Conservation (phyloP, 257 asterid genomes). For the Solanum gandarillasii region DNA sequence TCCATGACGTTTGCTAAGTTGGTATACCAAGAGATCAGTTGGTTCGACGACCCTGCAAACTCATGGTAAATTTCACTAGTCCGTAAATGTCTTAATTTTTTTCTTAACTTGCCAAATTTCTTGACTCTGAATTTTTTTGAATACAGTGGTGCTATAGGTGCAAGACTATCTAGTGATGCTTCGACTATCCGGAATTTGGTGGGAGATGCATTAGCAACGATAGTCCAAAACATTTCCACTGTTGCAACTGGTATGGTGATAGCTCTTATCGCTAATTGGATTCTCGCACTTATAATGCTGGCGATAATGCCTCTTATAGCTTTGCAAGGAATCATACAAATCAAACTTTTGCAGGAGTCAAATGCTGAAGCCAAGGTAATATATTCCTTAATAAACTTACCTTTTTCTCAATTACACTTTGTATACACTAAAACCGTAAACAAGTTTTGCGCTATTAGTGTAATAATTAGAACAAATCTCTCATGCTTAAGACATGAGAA, state of each 20-base stretch:
- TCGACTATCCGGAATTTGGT: conserved; percentile 38
- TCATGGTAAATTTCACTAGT: conserved; percentile 4
- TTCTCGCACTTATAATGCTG: conserved; percentile 24
- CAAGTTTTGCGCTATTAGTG: background rate
- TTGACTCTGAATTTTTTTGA: background rate
- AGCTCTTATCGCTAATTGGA: conserved; percentile 50
- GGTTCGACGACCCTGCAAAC: conserved; percentile 41
- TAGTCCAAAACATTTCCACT: conserved; percentile 48
- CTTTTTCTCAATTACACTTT: background rate
- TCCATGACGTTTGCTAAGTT: conserved; percentile 20
- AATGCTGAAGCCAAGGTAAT: conserved; percentile 54
- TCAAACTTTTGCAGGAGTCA: conserved; percentile 38
- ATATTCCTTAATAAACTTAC: background rate
- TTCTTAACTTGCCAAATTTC: background rate
- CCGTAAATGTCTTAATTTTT: background rate
- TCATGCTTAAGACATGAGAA: background rate
- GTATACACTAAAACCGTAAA: background rate
- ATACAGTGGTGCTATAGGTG: conserved; percentile 45
- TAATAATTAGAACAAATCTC: background rate
- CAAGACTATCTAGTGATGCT: conserved; percentile 51
- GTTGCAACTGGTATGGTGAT: conserved; percentile 35
- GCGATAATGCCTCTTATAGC: conserved; percentile 52
- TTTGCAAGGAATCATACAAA: conserved; percentile 47
- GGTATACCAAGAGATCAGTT: conserved; percentile 30
- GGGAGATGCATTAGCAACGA: conserved; percentile 46